A percentile compares a stretch with the other conserved stretches of the same genome.
Evolutionary conservation across 2,329 filamentous ascomycete species (phyloP).

Genomic region (Phialophora macrospora): DNA sequence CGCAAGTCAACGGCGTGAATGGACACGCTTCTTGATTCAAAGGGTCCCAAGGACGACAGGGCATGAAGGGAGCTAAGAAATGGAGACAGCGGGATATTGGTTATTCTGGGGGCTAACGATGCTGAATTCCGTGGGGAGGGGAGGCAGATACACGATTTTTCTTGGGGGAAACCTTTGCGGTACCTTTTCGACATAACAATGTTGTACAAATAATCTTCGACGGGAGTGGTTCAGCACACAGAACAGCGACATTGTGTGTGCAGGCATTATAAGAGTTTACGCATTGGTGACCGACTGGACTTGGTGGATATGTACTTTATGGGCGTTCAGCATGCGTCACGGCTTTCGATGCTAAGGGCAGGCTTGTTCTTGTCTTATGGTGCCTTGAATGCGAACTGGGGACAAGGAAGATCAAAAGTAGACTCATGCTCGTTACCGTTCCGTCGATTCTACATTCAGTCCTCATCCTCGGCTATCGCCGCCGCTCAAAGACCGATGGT

Average conservation of each 20-base stretch:
- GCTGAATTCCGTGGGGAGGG: background rate
- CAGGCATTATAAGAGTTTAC: background rate
- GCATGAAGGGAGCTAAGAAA: background rate
- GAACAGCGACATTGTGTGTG: background rate
- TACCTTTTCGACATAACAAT: background rate
- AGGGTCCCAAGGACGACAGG: background rate
- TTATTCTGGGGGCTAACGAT: constrained; percentile 6
- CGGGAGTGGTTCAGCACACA: background rate
- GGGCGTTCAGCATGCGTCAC: background rate
- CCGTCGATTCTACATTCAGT: background rate
- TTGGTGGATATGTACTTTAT: constrained; percentile 3
- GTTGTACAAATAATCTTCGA: constrained; percentile 17
- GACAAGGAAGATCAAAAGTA: background rate
- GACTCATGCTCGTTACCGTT: background rate
- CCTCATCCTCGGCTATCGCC: constrained; percentile 8
- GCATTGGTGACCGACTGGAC: background rate
- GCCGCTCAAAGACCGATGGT: constrained; percentile 9
- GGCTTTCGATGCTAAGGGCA: background rate
- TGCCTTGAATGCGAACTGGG: background rate
- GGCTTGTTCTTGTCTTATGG: background rate
- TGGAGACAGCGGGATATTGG: background rate
- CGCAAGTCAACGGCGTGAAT: constrained; percentile 37
- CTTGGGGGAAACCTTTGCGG: background rate
- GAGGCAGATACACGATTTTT: constrained; percentile 5
- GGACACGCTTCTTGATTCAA: constrained; percentile 30